Evolutionary conservation across 2,329 filamentous ascomycete species (phyloP), one percentile per base, ranked within the genome.

Genomic region (Fusarium cicatricum): DNA sequence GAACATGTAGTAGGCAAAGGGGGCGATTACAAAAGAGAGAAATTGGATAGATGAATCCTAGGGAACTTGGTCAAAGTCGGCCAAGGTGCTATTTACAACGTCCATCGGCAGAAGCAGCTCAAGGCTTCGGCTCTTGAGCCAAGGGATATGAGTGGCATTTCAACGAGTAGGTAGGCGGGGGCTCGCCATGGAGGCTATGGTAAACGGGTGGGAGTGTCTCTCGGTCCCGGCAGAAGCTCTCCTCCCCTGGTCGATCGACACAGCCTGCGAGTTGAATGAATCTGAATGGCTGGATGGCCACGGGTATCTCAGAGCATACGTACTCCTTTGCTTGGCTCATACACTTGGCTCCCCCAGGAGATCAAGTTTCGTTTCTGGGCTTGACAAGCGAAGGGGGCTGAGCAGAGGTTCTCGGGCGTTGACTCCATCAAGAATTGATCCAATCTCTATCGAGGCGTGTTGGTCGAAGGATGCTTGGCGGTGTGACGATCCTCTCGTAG

Each of bases 291-390:
- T 37, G 38, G 15, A n/a, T 9, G 19, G 29, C 37, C 26, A n/a
- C 15, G 15, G 16, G 39, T 15, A 42, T 31, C 29, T 34, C 14
- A 34, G 39, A 19, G 47, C 47, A 43, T 50, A 43, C 47, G 47
- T 50, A 50, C 38, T 19, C 47, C 31, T 37, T 43, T 43, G 17
- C 45, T 49, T 49, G 36, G 45, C 45, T 48, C n/a, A 32, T n/a
- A 8, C 36, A 48, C 46, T 50, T 50, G 46, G 46, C 46, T 42
- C 10, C 6, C 14, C n/a, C 11, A 28, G 36, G 14, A 3, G 33
- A 23, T 29, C 29, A 33, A 16, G 17, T 33, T 41, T 42, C 28
- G 28, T 8, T 4, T 40, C 21, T 34, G 19, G 11, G 17, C 34
- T 26, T 33, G 16, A 32, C 29, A 49, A 37, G 21, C 38, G 38